These are phyloP conservation scores for Proteromonas lacertae DNA, from an alignment of 352 stramenopile species.

Conservation along the genomic window DNA sequence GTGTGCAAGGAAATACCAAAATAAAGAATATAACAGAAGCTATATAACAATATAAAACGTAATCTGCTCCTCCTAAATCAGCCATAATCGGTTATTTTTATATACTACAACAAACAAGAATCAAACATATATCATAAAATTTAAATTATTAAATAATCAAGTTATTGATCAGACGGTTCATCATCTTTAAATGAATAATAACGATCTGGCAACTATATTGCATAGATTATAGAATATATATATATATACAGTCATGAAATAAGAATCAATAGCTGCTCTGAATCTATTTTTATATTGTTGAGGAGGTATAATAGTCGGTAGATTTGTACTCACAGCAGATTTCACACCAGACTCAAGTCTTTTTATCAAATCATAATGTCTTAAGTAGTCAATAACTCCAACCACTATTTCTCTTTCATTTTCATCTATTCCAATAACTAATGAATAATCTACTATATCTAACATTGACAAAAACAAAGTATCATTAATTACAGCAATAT, in stretches of 20 bases:
- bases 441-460: slow-evolving; percentile 95
- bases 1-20: neutral
- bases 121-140: too few relatives aligned
- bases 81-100: too few relatives aligned
- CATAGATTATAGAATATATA: slow-evolving; percentile 16
- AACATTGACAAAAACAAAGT: slow-evolving; percentile 79
- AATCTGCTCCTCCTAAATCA: neutral
- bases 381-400: slow-evolving; percentile 95
- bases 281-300: slow-evolving; percentile 76
- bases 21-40: neutral
- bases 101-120: too few relatives aligned
- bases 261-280: slow-evolving; percentile 57
- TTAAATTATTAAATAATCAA: too few relatives aligned
- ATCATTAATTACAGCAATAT: slow-evolving; percentile 74
- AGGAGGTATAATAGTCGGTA: slow-evolving; percentile 86
- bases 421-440: slow-evolving; percentile 63
- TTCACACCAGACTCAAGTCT: slow-evolving; percentile 90
- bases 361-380: slow-evolving; percentile 93
- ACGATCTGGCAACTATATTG: neutral
- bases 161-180: neutral
- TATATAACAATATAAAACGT: neutral
- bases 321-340: slow-evolving; percentile 74
- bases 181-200: neutral
- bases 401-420: slow-evolving; percentile 43
- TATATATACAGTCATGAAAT: slow-evolving; percentile 77